These are phyloP conservation scores for Pueraria montana DNA, from an alignment of 306 rosid species.

Conservation along the genomic window DNA sequence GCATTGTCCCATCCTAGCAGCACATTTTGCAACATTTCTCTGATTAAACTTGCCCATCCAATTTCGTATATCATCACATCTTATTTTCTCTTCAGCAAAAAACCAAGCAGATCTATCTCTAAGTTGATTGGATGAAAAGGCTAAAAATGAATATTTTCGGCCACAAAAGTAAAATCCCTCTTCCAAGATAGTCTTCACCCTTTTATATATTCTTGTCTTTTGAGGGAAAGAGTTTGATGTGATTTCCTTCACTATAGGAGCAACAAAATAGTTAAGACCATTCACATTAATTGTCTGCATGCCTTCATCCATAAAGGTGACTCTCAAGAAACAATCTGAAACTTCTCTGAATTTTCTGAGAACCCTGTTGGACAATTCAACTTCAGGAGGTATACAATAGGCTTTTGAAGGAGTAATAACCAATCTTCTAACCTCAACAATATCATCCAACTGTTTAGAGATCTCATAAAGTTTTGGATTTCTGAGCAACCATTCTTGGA, in stretches of 20 bases:
- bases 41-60: slow-evolving; percentile 86
- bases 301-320: slow-evolving; percentile 94
- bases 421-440: slow-evolving; percentile 80
- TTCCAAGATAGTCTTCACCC: slow-evolving; percentile 67
- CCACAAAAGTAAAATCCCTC: slow-evolving; percentile 77
- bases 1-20: slow-evolving; percentile 93
- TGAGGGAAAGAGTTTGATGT: slow-evolving; percentile 67
- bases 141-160: slow-evolving; percentile 76
- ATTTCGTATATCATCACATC: slow-evolving; percentile 42
- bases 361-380: slow-evolving; percentile 87
- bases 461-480: slow-evolving; percentile 73
- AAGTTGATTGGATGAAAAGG: slow-evolving; percentile 88
- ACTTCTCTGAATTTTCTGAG: slow-evolving; percentile 73
- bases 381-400: slow-evolving; percentile 82
- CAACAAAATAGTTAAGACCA: slow-evolving; percentile 71
- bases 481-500: slow-evolving; percentile 77
- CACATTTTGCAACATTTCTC: slow-evolving; percentile 77
- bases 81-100: slow-evolving; percentile 63
- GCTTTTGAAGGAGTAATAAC: slow-evolving; percentile 91
- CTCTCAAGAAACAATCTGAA: slow-evolving; percentile 83
- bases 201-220: slow-evolving; percentile 64
- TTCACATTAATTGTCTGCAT: slow-evolving; percentile 71
- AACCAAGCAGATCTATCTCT: slow-evolving; percentile 95
- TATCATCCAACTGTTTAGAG: slow-evolving; percentile 64
- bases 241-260: slow-evolving; percentile 80